Evolutionary conservation across 768 basidiomycete species (phyloP).

Genomic region (Panaeolus papilionaceus): DNA sequence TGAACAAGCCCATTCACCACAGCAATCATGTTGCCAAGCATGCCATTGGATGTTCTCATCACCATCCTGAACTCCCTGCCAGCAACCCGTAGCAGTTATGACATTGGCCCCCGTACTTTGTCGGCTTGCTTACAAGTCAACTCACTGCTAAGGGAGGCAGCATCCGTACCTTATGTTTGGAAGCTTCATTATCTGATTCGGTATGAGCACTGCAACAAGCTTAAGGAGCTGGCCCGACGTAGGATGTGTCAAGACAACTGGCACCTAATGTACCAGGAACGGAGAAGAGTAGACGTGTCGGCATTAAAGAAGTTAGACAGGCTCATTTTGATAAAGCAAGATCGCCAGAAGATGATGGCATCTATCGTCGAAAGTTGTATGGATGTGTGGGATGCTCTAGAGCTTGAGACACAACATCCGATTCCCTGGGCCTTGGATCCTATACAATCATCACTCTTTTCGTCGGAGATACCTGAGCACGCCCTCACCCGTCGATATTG

Average conservation of each 20-base stretch:
- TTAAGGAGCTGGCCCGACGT: conserved; percentile 42
- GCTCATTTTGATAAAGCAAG: conserved; percentile 43
- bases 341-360: conserved; percentile 45
- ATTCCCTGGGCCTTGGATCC: conserved; percentile 33
- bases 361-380: conserved; percentile 48
- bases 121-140: conserved; percentile 45
- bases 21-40: conserved; percentile 23
- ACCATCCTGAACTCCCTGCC: conserved; percentile 32
- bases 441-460: conserved; percentile 1
- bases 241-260: conserved; percentile 43
- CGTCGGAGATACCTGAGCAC: conserved; percentile 18
- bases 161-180: conserved; percentile 52
- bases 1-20: background rate
- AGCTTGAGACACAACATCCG: conserved; percentile 42
- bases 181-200: conserved; percentile 55
- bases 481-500: conserved; percentile 48
- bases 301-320: conserved; percentile 48
- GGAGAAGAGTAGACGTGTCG: conserved; percentile 49
- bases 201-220: conserved; percentile 48
- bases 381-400: conserved; percentile 63
- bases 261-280: conserved; percentile 49
- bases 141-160: conserved; percentile 49
- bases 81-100: conserved; percentile 26
- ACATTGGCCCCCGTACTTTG: conserved; percentile 38
- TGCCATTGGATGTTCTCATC: conserved; percentile 39